phyloP scores from a whole-genome alignment of 805 yeast genomes.

The Yamadazyma takamatsuzukensis region DNA sequence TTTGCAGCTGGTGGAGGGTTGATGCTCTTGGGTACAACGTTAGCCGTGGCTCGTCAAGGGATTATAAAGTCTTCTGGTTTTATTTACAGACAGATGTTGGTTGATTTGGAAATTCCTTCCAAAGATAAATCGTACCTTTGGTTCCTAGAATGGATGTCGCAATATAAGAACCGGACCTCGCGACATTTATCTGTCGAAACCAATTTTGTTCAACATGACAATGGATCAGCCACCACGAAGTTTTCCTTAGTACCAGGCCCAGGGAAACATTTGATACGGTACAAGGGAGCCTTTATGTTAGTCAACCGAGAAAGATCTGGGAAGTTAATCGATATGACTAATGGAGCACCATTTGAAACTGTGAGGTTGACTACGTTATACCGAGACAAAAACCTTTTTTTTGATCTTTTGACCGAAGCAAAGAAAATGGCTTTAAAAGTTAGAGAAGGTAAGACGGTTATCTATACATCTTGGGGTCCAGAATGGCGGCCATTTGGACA shows the following conservation, averaged over 20 bases:
- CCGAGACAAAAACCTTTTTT: constrained; percentile 69
- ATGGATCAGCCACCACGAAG: constrained; percentile 83
- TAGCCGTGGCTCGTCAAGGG: constrained; percentile 75
- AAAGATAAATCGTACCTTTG: constrained; percentile 91
- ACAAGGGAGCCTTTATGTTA: constrained; percentile 82
- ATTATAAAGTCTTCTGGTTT: constrained; percentile 60
- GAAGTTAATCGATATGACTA: constrained; percentile 79
- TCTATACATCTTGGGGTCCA: constrained; percentile 94
- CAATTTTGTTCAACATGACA: constrained; percentile 79
- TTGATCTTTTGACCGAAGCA: constrained; percentile 76
- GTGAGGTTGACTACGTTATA: constrained; percentile 90
- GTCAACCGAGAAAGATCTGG: constrained; percentile 90
- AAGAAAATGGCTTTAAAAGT: constrained; percentile 74
- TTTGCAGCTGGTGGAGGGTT: constrained; percentile 98
- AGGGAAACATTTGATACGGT: constrained; percentile 84
- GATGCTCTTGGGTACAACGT: constrained; percentile 88
- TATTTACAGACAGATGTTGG: constrained; percentile 76
- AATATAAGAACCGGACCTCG: constrained; percentile 66
- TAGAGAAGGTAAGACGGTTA: constrained; percentile 90
- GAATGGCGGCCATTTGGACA: constrained; percentile 99
- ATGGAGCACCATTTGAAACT: constrained; percentile 94
- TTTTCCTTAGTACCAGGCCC: constrained; percentile 96
- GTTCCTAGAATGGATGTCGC: constrained; percentile 96
- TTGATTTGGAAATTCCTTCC: constrained; percentile 89
- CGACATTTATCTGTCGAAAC: constrained; percentile 92